These are phyloP conservation scores for Mucor irregularis DNA, from an alignment of 371 early-diverging fungal genomes.

Conservation along the genomic window DNA sequence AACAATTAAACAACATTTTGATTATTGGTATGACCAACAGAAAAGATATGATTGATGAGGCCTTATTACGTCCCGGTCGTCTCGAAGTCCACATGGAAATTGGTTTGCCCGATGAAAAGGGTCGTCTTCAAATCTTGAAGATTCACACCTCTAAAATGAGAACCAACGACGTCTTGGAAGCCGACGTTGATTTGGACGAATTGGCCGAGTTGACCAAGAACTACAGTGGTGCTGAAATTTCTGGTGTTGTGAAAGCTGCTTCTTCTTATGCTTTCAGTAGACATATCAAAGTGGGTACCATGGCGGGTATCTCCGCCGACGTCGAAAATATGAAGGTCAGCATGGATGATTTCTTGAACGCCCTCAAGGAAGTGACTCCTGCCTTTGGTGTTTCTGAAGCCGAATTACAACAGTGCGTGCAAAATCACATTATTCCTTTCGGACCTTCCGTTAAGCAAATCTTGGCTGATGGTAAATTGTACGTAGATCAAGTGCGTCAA, in stretches of 20 bases:
- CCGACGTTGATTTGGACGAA: constrained; percentile 88
- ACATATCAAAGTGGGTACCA: constrained; percentile 90
- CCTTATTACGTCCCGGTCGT: constrained; percentile 96
- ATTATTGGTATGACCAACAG: constrained; percentile 99
- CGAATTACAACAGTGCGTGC: constrained; percentile 84
- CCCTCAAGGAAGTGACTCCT: constrained; percentile 96
- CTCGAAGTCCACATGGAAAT: constrained; percentile 98
- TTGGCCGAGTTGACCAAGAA: constrained; percentile 96
- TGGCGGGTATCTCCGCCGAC: constrained; percentile 80
- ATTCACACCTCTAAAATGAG: constrained; percentile 93
- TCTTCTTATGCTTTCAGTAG: constrained; percentile 99
- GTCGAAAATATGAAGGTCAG: constrained; percentile 88
- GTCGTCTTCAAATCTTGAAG: constrained; percentile 92
- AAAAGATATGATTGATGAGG: constrained; percentile 98
- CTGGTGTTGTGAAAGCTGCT: constrained; percentile 97
- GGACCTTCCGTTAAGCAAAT: constrained; percentile 73
- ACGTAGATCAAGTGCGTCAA: constrained; percentile 84
- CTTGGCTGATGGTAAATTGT: constrained; percentile 80
- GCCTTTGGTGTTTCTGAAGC: constrained; percentile 97
- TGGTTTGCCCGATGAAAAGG: constrained; percentile 90
- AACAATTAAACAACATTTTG: constrained; percentile 94
- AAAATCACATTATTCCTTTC: constrained; percentile 87
- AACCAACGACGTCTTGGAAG: constrained; percentile 82
- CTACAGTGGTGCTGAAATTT: constrained; percentile 99
- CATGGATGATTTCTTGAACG: constrained; percentile 92